Evolutionary conservation across 1,284 basidiomycete species (phyloP), one percentile per base, ranked within the genome.

Genomic region (Schizophyllum commune): DNA sequence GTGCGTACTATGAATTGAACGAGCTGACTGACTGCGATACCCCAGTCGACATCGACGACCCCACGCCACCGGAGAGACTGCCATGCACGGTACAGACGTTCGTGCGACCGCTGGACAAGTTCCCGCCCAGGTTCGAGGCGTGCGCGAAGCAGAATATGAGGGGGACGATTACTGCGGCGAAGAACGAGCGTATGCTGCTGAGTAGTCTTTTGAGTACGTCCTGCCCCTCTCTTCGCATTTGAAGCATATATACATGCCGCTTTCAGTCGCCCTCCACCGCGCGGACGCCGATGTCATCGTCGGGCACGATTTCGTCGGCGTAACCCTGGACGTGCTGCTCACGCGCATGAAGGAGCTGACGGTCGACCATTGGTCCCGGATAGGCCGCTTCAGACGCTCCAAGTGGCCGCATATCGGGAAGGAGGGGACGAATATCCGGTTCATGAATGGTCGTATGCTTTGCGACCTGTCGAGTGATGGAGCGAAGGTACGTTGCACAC

Each of bases 391-490:
- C 77, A 83, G 94, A 61, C 81, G 94, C 52, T 85, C 87, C 19
- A 89, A 83, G 67, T 93, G 89, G 88, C 92, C 93, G 8, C 82
- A 78, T 55, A 89, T 94, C 56, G 89, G 89, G 39, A 88, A 84
- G 70, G 90, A 96, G 66, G 94, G 94, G 0, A 86, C 86, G 20
- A 98, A 98, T 69, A 75, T 94, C 52, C 86, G 83, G 65, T 89
- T 98, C 68, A 71, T 98, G 55, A 88, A 86, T 54, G 97, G 97
- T 5, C 82, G 97, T 32, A 73, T 99, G 65, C 78, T 98, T 8
- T 96, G 94, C 65, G 97, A 99, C 73, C 81, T 99, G 56, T 90
- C 92, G 2, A 95, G 93, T 68, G 96, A 98, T 69, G 92, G 92
- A 54, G 94, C 93, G 19, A 98, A 96, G 81, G 94, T n/a, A n/a